phyloP scores from a whole-genome alignment of 129 eudicot genomes.

The Scalesia atractyloides region DNA sequence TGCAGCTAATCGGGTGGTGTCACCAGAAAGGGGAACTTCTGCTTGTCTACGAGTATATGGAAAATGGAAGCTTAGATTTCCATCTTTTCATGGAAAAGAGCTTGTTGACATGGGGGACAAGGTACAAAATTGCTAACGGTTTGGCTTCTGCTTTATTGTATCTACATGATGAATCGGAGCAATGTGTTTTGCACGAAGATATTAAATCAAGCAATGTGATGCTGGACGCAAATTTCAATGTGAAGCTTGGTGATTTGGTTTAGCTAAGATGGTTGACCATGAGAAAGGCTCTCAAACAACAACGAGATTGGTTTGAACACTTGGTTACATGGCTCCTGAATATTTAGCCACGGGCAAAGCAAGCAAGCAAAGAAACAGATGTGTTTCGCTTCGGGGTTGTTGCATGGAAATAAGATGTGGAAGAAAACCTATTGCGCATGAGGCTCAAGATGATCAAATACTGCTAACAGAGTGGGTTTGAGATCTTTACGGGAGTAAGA shows the following conservation, averaged over 20 bases:
- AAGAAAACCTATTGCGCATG: conserved; percentile 24
- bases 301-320: conserved; percentile 37
- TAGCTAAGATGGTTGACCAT: conserved; percentile 48
- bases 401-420: conserved; percentile 41
- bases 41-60: too few species aligned
- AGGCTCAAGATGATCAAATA: neutral
- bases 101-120: too few species aligned
- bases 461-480: conserved; percentile 37
- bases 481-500: conserved; percentile 35
- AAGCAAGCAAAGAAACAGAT: conserved; percentile 48
- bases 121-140: too few species aligned
- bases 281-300: conserved; percentile 44
- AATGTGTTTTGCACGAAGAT: conserved; percentile 32
- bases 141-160: too few species aligned
- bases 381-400: conserved; percentile 51
- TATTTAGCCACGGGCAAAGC: conserved; percentile 37
- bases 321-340: conserved; percentile 53
- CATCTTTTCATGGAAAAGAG: too few species aligned
- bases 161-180: too few species aligned
- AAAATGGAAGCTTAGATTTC: too few species aligned
- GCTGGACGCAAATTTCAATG: conserved; percentile 45
- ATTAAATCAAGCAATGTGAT: conserved; percentile 49
- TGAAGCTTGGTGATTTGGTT: too few species aligned
- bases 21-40: conserved; percentile 31
- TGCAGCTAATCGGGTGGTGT: conserved; percentile 47